A percentile compares a stretch with the other conserved stretches of the same genome.
These are phyloP conservation scores for Silene coronaria DNA, from an alignment of 179 eudicot species.

Conservation along the genomic window DNA sequence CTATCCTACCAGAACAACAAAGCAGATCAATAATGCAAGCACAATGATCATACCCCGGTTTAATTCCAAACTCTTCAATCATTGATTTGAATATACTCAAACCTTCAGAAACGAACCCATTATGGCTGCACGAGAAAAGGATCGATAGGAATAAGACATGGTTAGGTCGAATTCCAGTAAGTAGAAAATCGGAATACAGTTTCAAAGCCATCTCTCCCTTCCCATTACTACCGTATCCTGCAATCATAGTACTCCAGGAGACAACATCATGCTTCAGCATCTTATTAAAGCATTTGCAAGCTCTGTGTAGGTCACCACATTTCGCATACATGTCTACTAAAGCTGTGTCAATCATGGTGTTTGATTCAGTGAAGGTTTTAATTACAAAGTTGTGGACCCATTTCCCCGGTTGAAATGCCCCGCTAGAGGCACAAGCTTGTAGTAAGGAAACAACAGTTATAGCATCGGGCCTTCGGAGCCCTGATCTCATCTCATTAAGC, in stretches of 20 bases:
- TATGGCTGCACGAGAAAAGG: conserved; percentile 70
- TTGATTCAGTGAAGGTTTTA: conserved; percentile 44
- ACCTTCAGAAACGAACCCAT: conserved; percentile 60
- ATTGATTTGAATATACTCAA: conserved; percentile 55
- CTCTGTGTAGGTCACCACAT: conserved; percentile 64
- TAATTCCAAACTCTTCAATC: conserved; percentile 43
- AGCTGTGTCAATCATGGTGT: conserved; percentile 57
- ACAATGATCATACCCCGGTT: conserved; percentile 67
- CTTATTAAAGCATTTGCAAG: conserved; percentile 55
- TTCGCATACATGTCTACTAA: conserved; percentile 90
- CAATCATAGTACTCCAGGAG: conserved; percentile 72
- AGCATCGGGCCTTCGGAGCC: conserved; percentile 46
- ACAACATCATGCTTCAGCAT: conserved; percentile 63
- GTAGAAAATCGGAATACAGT: conserved; percentile 45
- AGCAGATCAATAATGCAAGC: conserved; percentile 81
- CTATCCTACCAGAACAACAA: conserved; percentile 70
- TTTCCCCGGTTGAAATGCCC: conserved; percentile 77
- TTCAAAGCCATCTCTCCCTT: conserved; percentile 63
- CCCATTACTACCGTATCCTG: conserved; percentile 84
- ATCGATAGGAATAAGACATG: conserved; percentile 57
- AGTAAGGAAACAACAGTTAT: conserved; percentile 65
- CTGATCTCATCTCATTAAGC: conserved; percentile 59
- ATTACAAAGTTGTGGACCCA: conserved; percentile 61
- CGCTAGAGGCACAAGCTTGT: conserved; percentile 70
- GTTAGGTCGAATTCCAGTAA: conserved; percentile 50